Evolutionary conservation across 2,329 filamentous ascomycete species (phyloP), one percentile per base, ranked within the genome.

Genomic region (Ceratocystis variospora): DNA sequence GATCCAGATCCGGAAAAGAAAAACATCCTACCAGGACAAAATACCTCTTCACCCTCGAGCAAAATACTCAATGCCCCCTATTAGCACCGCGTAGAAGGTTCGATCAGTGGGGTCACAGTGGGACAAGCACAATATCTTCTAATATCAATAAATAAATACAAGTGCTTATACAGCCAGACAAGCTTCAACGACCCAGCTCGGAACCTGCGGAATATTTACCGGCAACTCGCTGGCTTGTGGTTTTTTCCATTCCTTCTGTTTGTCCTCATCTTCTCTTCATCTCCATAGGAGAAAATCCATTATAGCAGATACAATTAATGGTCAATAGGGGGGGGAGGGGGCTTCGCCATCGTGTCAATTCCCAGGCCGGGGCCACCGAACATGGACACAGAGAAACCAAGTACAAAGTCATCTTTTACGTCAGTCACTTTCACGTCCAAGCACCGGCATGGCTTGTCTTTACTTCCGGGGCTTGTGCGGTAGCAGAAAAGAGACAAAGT

Each of bases 381-480:
- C 55, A 59, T 33, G 55, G 55, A 37, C 55, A 37, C 55, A 59
- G 55, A 59, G 28, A 59, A 25, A 59, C n/a, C 28, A 59, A 59
- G 17, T 33, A 59, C 12, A 59, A 59, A 8, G 25, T 6, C 48
- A 28, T 2, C 8, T 53, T 53, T 53, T 53, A 53, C 48, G 48
- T 53, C 48, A 53, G 48, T 53, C 48, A 12, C 19, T 53, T 8
- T 15, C 48, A 28, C 10, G 22, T 53, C 48, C 7, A 28, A 53
- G 48, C 48, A 25, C 17, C 48, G 48, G 48, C 48, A 53, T 53
- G 48, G 48, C 48, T 53, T 53, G 48, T 28, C 22, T 53, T 28
- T 53, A 28, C 48, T 28, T 53, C 48, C 48, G 48, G 48, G 8
- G 48, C 48, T 53, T 53, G 48, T 53, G 48, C 22, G 37, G 37